Evolutionary conservation across 1,284 basidiomycete species (phyloP).

Genomic region (Phaffia rhodozyma): DNA sequence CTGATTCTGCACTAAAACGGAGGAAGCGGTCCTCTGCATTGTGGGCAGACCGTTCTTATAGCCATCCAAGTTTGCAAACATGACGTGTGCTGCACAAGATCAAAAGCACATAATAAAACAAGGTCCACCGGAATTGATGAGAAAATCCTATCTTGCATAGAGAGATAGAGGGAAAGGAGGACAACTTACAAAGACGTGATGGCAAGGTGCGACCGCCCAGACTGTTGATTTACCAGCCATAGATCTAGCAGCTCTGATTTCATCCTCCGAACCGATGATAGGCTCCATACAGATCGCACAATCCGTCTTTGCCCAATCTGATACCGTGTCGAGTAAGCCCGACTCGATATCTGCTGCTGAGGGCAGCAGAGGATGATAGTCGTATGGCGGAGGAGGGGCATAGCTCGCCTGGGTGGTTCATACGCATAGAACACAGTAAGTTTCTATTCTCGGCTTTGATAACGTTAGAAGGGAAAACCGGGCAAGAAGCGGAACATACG

Average conservation of each 20-base stretch:
- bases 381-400: constrained; percentile 15
- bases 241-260: neutral
- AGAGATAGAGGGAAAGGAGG: neutral
- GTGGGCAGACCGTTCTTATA: constrained; percentile 4
- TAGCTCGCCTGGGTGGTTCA: neutral
- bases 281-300: constrained; percentile 15
- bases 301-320: neutral
- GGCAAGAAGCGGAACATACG: no score
- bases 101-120: neutral
- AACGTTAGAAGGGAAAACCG: no score
- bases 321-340: neutral
- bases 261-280: neutral
- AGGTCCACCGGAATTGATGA: no score
- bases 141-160: neutral
- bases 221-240: neutral
- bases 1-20: neutral
- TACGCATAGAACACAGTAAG: no score
- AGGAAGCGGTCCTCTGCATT: constrained; percentile 8
- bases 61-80: constrained; percentile 15
- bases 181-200: constrained; percentile 12
- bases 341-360: neutral
- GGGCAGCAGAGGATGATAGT: constrained; percentile 7
- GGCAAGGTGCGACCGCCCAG: constrained; percentile 10
- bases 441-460: no score
- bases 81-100: constrained; percentile 2